phyloP scores from a whole-genome alignment of 176 grass and related monocot species.

The Avena insularis region DNA sequence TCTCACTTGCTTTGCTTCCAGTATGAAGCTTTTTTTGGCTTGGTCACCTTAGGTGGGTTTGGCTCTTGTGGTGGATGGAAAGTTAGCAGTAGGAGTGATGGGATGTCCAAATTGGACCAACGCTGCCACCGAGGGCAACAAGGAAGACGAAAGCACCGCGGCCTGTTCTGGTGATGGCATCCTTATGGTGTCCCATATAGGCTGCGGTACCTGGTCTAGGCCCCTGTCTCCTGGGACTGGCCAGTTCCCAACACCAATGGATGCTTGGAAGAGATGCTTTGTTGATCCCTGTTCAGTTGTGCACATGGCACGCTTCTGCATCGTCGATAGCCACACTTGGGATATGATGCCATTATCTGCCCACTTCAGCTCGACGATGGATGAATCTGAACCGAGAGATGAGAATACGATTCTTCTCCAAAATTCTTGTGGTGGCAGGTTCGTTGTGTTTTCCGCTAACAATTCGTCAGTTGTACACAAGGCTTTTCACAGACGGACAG shows the following conservation, averaged over 20 bases:
- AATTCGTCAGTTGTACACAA: neutral
- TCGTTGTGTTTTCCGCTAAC: conserved; percentile 25
- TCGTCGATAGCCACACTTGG: conserved; percentile 94
- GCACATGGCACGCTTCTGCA: conserved; percentile 73
- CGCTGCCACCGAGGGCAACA: neutral
- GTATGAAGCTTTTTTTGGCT: conserved; percentile 21
- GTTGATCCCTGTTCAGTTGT: conserved; percentile 69
- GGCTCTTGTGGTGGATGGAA: conserved; percentile 83
- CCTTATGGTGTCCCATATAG: conserved; percentile 82
- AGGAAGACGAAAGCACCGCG: conserved; percentile 36
- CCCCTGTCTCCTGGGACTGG: conserved; percentile 38
- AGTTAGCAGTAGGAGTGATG: conserved; percentile 81
- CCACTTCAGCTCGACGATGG: conserved; percentile 55
- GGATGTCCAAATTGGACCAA: conserved; percentile 85
- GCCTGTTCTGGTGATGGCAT: conserved; percentile 47
- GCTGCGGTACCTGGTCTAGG: conserved; percentile 86
- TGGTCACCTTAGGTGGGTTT: conserved; percentile 71
- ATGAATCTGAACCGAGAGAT: conserved; percentile 56
- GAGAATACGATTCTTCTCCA: conserved; percentile 67
- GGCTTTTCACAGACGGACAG: no score
- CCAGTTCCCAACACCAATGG: conserved; percentile 28
- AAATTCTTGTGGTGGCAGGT: conserved; percentile 84
- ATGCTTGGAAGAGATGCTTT: conserved; percentile 75
- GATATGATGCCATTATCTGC: conserved; percentile 83
- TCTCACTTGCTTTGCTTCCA: neutral